Conservation (phyloP, 306 rosid species). For the Cicer bijugum region DNA sequence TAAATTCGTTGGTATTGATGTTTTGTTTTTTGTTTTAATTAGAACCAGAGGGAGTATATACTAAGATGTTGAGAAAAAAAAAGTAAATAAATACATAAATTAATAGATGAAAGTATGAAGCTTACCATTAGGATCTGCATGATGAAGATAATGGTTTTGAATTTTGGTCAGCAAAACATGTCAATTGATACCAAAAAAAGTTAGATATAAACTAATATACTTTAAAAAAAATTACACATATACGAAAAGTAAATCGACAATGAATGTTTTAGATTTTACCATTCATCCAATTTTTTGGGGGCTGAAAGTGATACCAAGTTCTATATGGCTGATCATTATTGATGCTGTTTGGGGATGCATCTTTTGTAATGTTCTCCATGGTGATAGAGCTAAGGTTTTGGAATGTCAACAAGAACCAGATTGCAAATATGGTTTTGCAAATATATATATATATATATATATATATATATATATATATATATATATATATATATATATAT, state of each 20-base stretch:
- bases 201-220: conserved; percentile 29
- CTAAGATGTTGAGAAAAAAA: background rate
- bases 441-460: background rate
- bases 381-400: conserved; percentile 1
- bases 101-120: background rate
- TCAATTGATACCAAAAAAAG: conserved; percentile 31
- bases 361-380: conserved; percentile 12
- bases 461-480: background rate
- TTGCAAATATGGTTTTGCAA: conserved; percentile 3
- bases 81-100: background rate
- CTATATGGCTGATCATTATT: conserved; percentile 42
- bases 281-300: conserved; percentile 55
- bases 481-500: too few relatives aligned
- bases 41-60: too few relatives aligned
- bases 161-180: conserved; percentile 47
- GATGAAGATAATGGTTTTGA: conserved; percentile 40
- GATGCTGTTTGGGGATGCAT: background rate
- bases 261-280: conserved; percentile 38
- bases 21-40: too few relatives aligned
- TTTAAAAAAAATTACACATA: background rate
- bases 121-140: conserved; percentile 65
- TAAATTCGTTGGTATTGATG: too few relatives aligned
- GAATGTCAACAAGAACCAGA: background rate
- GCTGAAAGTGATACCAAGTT: conserved; percentile 51
- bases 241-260: background rate